Base-by-base conservation (phyloP, 805 yeast genomes). In the Sugiyamaella mastotermitis region DNA sequence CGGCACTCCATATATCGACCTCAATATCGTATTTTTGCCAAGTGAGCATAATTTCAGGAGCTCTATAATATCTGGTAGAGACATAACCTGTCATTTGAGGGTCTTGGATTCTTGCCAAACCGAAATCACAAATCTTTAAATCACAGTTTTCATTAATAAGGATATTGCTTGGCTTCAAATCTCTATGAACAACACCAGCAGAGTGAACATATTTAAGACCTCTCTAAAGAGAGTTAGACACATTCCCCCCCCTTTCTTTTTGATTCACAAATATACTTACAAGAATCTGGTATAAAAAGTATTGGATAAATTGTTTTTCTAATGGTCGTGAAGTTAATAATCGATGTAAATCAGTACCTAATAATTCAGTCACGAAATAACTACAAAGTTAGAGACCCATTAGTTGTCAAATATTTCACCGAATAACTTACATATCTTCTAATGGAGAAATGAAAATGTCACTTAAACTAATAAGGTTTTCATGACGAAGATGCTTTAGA, bases 11-110 rank as follows among this genome's bases (percentile, higher is more conserved):
- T 52, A 90, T 84, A 62, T 90, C 98, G 26, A 90, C 97, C 63
- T 88, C 97, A 6, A 85, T 80, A 56, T 88, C 96, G 64, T 90
- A 90, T 58, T 90, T 86, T 61, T 90, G 98, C 97, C 97, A 90
- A 19, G 97, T 87, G 48, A 90, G 73, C 98, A 90, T 90, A 62
- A 90, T 90, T 60, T 90, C 98, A 1, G 98, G 98, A 0, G 97
- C 98, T 46, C 98, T 75, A 64, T 90, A 90, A 67, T 87, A 90
- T 55, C 98, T 65, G 3, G 98, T 90, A 4, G 94, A 82, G 13
- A 90, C 98, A 60, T 90, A 90, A 7, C 97, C 98, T 1, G 97
- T 90, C 98, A 90, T 90, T 61, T 90, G 97, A 10, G 97, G 96
- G 64, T 90, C 98, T 67, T 90, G 97, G 56, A 90, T 83, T 58